Percentiles rank a stretch among this genome's conserved stretches.
phyloP scores from a whole-genome alignment of 306 rosid genomes.

The Medicago arabica region DNA sequence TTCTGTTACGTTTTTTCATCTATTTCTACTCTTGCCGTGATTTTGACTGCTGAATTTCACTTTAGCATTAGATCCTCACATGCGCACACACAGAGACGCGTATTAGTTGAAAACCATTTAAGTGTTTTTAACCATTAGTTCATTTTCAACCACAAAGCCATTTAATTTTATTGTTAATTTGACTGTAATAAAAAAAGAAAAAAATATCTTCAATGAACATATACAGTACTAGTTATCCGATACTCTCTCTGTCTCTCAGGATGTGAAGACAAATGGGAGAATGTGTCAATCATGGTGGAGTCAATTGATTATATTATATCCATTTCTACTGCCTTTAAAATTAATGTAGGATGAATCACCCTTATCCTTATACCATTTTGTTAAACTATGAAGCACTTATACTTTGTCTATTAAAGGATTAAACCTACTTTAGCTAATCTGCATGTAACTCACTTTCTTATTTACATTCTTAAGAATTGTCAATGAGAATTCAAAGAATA shows the following conservation, averaged over 20 bases:
- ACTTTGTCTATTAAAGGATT: conserved; percentile 17
- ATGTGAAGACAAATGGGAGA: conserved; percentile 16
- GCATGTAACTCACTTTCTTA: not conserved
- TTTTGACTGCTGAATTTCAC: conserved; percentile 5
- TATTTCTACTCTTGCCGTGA: conserved; percentile 21
- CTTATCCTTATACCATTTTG: not conserved
- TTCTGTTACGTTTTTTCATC: not conserved
- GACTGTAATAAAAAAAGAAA: not conserved
- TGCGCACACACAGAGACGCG: not conserved
- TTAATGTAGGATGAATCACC: conserved; percentile 3
- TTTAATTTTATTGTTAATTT: conserved; percentile 16
- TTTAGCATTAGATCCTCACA: not conserved
- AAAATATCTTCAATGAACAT: conserved; percentile 4
- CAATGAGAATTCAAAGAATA: not conserved
- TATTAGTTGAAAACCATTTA: conserved; percentile 1
- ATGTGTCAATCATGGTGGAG: not conserved
- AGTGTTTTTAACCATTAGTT: conserved; percentile 29
- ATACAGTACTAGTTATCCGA: not conserved
- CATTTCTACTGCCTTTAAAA: conserved; percentile 9
- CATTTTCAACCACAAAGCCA: conserved; percentile 10
- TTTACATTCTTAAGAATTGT: conserved; percentile 25
- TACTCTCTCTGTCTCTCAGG: conserved; percentile 13
- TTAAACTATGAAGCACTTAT: conserved; percentile 28
- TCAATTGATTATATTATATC: conserved; percentile 15
- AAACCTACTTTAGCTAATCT: conserved; percentile 26